Evolutionary conservation across 345 rosid genomes (phyloP), one percentile per base, ranked within the genome.

Genomic region (Ceriops tagal): DNA sequence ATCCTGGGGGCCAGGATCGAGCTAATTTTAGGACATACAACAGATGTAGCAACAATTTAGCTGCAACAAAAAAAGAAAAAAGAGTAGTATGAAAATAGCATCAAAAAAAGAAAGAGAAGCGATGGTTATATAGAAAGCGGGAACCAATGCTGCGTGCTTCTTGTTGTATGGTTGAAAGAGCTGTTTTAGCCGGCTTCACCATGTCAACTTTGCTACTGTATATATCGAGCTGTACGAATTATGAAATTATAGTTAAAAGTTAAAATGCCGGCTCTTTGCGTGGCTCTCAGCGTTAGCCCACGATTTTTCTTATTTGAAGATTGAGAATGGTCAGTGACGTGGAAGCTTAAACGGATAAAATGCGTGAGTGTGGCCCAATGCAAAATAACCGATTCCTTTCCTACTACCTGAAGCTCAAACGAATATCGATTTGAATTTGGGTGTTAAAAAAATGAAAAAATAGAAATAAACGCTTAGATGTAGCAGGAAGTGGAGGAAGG

Each of bases 91-190:
- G 1, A 24, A 32, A 32, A 53, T 21, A 55, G 58, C 43, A 31
- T 1, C 2, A 20, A 28, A 24, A 24, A 46, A 35, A 39, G 18
- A 61, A 37, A 27, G 34, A 22, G 37, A 61, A 5, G 26, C 18
- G 56, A 21, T 53, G 22, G 8, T 3, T 11, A 1, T 26, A 61
- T 49, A 61, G 68, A 61, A 15, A 67, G 64, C 22, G 11, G 68
- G 53, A 63, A 65, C 30, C 13, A 2, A 18, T 58, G 55, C 52
- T 43, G 0, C 0, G 30, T 49, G 71, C 53, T 37, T 65, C 67
- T 35, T 69, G 78, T 35, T 75, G 75, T 71, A 75, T 65, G 32
- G 71, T 64, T 66, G 39, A 53, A 22, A 39, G 46, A 64, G 71
- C 66, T 65, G 66, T 53, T 65, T 60, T 70, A 67, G 37, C 73